Base-by-base conservation (phyloP, 495 filamentous ascomycete species). In the Xylaria telfairii region DNA sequence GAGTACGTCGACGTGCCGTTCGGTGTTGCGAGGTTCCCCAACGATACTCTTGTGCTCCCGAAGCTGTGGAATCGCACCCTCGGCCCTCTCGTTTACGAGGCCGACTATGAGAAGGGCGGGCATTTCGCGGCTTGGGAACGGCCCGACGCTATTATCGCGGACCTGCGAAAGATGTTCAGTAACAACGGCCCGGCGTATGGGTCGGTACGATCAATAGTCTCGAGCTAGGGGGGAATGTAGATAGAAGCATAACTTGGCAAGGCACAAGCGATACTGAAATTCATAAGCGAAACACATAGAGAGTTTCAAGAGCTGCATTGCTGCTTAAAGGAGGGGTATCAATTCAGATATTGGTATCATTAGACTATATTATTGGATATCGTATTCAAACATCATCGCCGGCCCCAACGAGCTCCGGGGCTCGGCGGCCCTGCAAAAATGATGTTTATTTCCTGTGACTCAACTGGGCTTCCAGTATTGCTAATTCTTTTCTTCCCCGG, bases 51-150 rank as follows among this genome's bases (percentile, higher is more conserved):
- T 7, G 54, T 86, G 7, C 65, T 84, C 34, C 90, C 89, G 15
- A 75, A 68, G 34, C 69, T 73, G n/a, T 90, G 86, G 83, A 82
- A 78, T 2, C 73, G 76, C 56, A 81, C 80, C 4, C 57, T 90
- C 24, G 88, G 90, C 0, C 79, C 81, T 1, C 77, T 91, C 2
- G 87, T 90, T 4, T 84, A 80, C 56, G 85, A 89, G 75, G 80
- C 75, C 9, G 76, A 81, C 42, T 75, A 89, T 77, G 72, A 78
- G 0, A 70, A 72, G 5, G 89, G 90, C 5, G 89, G 90, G 1
- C 90, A 92, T 77, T 91, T 91, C 77, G 87, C 86, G 2, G 85
- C 88, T 0, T 85, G 82, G 73, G 89, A 91, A 70, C 71, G 74
- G 28, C 88, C 90, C 7, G 78, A 88, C 8, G 75, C 72, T 10